Percentiles rank a stretch among this genome's conserved stretches.
phyloP scores from a whole-genome alignment of 1,284 basidiomycete species.

The Jaminaea rosea region DNA sequence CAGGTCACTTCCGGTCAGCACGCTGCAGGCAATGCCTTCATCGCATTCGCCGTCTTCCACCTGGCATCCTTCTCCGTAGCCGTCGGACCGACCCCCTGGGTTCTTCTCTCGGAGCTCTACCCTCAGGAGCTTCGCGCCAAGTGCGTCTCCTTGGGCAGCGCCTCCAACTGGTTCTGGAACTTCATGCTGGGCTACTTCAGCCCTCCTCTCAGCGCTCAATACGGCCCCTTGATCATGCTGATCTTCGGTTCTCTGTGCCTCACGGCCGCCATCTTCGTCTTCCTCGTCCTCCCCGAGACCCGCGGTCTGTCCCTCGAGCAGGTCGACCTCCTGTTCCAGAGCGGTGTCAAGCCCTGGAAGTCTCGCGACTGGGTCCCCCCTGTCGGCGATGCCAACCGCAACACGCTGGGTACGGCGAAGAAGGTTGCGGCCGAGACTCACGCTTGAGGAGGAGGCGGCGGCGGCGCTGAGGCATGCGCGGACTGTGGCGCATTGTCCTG shows the following conservation, averaged over 20 bases:
- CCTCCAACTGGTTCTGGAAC: constrained; percentile 60
- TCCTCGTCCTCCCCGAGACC: constrained; percentile 66
- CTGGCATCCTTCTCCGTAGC: constrained; percentile 64
- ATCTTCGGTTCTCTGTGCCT: constrained; percentile 62
- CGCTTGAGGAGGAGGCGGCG: no score
- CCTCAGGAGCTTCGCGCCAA: constrained; percentile 69
- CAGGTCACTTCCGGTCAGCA: constrained; percentile 29
- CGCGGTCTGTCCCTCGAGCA: constrained; percentile 66
- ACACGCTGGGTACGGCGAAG: not conserved
- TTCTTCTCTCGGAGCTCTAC: constrained; percentile 58
- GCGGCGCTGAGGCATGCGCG: no score
- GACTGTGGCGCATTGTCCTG: no score
- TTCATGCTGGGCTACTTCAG: constrained; percentile 65
- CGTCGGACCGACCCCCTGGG: constrained; percentile 64
- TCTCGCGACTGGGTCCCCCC: constrained; percentile 27
- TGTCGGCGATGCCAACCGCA: constrained; percentile 9
- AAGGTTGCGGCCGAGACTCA: no score
- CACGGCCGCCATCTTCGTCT: constrained; percentile 46
- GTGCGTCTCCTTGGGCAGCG: constrained; percentile 62
- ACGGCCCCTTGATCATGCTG: constrained; percentile 59
- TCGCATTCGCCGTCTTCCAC: constrained; percentile 67
- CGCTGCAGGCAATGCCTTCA: constrained; percentile 58
- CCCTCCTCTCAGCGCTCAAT: constrained; percentile 57
- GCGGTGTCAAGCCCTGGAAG: constrained; percentile 14
- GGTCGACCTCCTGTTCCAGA: constrained; percentile 49